phyloP scores from a whole-genome alignment of 768 basidiomycete genomes.

The Coprinellus micaceus region DNA sequence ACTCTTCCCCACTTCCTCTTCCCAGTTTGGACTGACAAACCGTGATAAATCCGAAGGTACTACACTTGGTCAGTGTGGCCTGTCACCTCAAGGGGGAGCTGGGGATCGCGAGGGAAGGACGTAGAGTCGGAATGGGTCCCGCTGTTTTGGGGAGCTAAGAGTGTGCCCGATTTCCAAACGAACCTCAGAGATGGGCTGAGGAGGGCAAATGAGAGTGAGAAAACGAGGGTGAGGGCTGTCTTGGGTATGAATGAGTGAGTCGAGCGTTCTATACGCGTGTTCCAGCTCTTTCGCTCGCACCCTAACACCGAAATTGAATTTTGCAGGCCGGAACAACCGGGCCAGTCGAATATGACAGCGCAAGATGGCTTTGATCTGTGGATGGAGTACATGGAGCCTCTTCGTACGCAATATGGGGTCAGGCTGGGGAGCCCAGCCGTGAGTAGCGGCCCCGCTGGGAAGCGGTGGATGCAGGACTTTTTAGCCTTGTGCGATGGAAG shows the following conservation, averaged over 20 bases:
- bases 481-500: constrained; percentile 43
- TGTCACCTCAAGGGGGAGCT: constrained; percentile 2
- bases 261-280: not conserved
- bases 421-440: constrained; percentile 53
- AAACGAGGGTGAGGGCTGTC: constrained; percentile 32
- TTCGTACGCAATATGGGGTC: constrained; percentile 40
- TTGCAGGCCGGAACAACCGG: constrained; percentile 27
- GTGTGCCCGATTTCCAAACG: constrained; percentile 37
- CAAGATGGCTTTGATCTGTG: constrained; percentile 47
- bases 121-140: constrained; percentile 50
- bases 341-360: constrained; percentile 50
- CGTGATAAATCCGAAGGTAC: too few relatives aligned
- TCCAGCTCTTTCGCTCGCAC: not conserved
- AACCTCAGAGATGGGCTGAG: constrained; percentile 40
- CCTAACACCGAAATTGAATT: not conserved
- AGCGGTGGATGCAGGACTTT: constrained; percentile 53
- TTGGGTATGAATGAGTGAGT: constrained; percentile 55
- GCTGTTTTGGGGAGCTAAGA: constrained; percentile 48
- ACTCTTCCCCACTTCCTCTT: not conserved
- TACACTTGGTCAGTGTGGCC: constrained; percentile 46
- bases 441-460: constrained; percentile 49
- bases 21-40: too few relatives aligned
- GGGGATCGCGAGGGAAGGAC: constrained; percentile 6
- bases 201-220: not conserved
- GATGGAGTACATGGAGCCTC: constrained; percentile 49